Conservation (phyloP, 1,284 basidiomycete species). For the Apiotrichum gracile region DNA sequence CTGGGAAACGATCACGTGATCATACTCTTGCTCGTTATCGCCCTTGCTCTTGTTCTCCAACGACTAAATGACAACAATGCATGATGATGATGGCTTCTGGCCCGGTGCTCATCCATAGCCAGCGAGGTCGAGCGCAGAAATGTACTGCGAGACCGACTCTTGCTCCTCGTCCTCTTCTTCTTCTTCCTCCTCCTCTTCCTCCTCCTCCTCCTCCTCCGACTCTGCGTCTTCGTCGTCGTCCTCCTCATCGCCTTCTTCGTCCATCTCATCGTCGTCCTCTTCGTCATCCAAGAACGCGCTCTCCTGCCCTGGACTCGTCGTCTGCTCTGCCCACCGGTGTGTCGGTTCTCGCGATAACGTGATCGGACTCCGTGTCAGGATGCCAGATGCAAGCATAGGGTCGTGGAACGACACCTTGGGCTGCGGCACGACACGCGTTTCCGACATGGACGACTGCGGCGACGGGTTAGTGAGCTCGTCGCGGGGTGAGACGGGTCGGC, state of each 20-base stretch:
- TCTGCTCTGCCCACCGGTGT: neutral
- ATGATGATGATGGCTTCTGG: neutral
- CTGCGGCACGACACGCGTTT: neutral
- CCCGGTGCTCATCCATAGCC: neutral
- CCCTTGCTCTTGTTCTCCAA: too few relatives aligned
- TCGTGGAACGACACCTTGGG: slow-evolving; percentile 12
- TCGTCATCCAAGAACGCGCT: neutral
- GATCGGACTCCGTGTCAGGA: neutral
- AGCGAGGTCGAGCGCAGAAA: slow-evolving; percentile 41
- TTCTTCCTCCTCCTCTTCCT: slow-evolving; percentile 30
- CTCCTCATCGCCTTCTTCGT: slow-evolving; percentile 27
- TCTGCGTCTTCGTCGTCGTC: slow-evolving; percentile 27
- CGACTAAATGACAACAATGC: neutral
- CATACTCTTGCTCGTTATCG: too few relatives aligned
- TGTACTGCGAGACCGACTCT: slow-evolving; percentile 36
- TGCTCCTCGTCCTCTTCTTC: slow-evolving; percentile 35
- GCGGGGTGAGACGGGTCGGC: neutral
- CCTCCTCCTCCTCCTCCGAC: slow-evolving; percentile 24
- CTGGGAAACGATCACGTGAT: too few relatives aligned
- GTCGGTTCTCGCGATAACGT: neutral
- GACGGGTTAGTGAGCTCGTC: neutral
- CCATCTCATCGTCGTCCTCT: slow-evolving; percentile 10
- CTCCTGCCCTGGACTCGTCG: neutral
- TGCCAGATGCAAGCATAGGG: neutral
- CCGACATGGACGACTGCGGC: neutral